A percentile compares a stretch with the other conserved stretches of the same genome.
These are phyloP conservation scores for Tetraselmis chui DNA, from an alignment of 139 green algal genomes.

Conservation along the genomic window DNA sequence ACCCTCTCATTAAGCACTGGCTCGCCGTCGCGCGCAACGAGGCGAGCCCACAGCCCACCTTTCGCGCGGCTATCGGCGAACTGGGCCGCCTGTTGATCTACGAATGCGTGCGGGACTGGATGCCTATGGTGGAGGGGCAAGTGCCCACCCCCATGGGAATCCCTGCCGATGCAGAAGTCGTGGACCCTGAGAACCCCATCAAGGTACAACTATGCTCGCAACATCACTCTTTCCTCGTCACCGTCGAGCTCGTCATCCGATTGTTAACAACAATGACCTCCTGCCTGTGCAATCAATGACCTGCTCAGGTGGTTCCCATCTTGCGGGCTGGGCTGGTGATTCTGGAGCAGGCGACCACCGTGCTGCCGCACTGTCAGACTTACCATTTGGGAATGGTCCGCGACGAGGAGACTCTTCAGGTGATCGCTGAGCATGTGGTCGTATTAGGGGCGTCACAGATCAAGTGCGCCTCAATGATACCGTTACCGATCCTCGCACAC, in stretches of 20 bases:
- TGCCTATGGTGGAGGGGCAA: slow-evolving; percentile 72
- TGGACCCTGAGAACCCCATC: slow-evolving; percentile 76
- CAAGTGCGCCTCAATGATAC: too few species aligned
- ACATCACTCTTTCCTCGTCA: background rate
- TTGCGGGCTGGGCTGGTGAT: slow-evolving; percentile 82
- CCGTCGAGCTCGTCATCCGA: background rate
- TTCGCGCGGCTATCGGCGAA: slow-evolving; percentile 78
- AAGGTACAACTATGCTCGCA: slow-evolving; percentile 43
- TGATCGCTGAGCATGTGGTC: too few species aligned
- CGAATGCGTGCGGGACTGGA: slow-evolving; percentile 74
- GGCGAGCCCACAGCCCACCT: slow-evolving; percentile 69
- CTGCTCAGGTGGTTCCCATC: slow-evolving; percentile 74
- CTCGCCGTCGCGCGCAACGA: slow-evolving; percentile 84
- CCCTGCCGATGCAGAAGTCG: slow-evolving; percentile 63
- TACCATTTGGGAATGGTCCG: slow-evolving; percentile 87
- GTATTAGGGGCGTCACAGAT: too few species aligned
- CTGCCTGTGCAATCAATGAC: background rate
- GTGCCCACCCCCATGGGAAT: slow-evolving; percentile 75
- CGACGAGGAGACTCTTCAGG: slow-evolving; percentile 78
- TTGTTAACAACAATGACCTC: too few species aligned
- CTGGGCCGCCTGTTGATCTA: slow-evolving; percentile 89
- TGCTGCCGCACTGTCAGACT: slow-evolving; percentile 70
- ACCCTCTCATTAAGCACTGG: slow-evolving; percentile 96
- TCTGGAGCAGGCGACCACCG: slow-evolving; percentile 64
- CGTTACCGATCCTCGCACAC: too few species aligned